phyloP scores from a whole-genome alignment of 2,329 filamentous ascomycete species.

The Trichoderma hamatum region DNA sequence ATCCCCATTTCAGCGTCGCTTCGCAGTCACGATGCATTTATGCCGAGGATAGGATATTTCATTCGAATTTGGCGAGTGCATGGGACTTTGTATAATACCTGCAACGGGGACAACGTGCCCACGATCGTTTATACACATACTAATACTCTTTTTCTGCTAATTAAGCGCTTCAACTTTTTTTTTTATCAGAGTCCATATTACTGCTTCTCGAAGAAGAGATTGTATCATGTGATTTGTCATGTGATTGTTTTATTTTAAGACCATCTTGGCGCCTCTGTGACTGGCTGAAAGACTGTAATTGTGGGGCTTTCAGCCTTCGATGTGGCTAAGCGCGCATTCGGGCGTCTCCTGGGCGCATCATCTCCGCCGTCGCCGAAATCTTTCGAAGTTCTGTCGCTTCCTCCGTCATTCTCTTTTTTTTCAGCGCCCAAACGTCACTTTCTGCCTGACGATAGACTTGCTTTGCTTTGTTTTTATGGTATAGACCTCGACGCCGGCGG shows the following conservation, averaged over 20 bases:
- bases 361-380: constrained; percentile 27
- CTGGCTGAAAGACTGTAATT: not conserved
- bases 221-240: constrained; percentile 16
- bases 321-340: constrained; percentile 16
- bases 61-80: constrained; percentile 38
- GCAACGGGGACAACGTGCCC: constrained; percentile 39
- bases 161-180: not conserved
- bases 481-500: not conserved
- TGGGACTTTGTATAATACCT: constrained; percentile 42
- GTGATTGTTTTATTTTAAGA: not conserved
- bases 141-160: constrained; percentile 20
- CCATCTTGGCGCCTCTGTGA: not conserved
- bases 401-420: not conserved
- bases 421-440: not conserved
- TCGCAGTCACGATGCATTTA: constrained; percentile 9
- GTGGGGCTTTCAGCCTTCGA: not conserved
- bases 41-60: constrained; percentile 36
- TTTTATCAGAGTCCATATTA: not conserved
- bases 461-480: not conserved
- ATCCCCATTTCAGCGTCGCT: constrained; percentile 16
- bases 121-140: constrained; percentile 38
- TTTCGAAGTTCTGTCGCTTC: constrained; percentile 8
- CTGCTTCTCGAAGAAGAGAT: not conserved
- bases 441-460: not conserved
- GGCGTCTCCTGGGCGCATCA: constrained; percentile 25